Conservation (phyloP, 2,329 filamentous ascomycete genomes). For the Penicillium vulpinum region DNA sequence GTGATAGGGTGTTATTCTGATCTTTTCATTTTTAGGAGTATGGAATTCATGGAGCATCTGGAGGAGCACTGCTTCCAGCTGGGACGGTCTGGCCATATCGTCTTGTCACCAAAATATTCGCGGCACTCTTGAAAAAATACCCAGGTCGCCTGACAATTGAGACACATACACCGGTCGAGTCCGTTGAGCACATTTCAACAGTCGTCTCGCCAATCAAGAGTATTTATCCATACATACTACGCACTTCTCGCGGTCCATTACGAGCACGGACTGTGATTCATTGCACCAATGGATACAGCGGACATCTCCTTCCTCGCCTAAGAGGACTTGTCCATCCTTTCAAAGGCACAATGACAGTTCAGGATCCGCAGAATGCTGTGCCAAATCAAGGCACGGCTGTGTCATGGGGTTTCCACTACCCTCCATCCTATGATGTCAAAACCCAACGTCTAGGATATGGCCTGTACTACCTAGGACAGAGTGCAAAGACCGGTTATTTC, state of each 20-base stretch:
- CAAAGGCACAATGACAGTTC: conserved; percentile 48
- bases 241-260: conserved; percentile 41
- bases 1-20: neutral
- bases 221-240: conserved; percentile 29
- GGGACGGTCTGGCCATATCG: conserved; percentile 42
- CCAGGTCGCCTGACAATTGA: conserved; percentile 31
- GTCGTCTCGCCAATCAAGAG: conserved; percentile 2
- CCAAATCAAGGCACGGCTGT: conserved; percentile 20
- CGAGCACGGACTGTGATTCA: conserved; percentile 40
- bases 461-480: conserved; percentile 31
- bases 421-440: conserved; percentile 20
- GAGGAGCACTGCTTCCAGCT: conserved; percentile 29
- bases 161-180: conserved; percentile 32
- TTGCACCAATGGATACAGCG: conserved; percentile 46
- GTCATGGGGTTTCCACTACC: conserved; percentile 36
- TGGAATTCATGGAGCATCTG: conserved; percentile 23
- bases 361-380: conserved; percentile 29
- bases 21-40: conserved; percentile 13
- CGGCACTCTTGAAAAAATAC: conserved; percentile 24
- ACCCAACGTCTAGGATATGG: conserved; percentile 19
- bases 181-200: conserved; percentile 17
- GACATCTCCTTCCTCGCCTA: conserved; percentile 44
- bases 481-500: conserved; percentile 26
- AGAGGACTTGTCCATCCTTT: conserved; percentile 41
- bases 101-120: conserved; percentile 33